phyloP scores from a whole-genome alignment of 73 alveolate genomes.

The Paraurostyla sp. region DNA sequence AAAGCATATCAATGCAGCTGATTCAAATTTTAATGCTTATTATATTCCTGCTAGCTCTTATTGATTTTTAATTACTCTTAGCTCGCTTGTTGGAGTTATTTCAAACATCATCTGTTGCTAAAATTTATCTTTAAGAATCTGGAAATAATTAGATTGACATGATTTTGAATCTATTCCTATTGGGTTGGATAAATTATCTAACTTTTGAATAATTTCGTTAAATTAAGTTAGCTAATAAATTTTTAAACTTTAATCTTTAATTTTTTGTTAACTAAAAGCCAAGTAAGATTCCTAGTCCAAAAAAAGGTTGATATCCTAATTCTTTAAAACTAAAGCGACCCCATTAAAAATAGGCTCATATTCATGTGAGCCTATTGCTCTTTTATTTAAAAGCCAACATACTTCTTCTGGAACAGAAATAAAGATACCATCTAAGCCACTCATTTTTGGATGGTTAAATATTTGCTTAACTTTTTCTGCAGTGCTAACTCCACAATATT shows the following conservation, averaged over 20 bases:
- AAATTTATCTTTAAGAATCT: not conserved
- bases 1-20: slow-evolving; percentile 68
- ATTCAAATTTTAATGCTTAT: slow-evolving; percentile 65
- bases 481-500: slow-evolving; percentile 7
- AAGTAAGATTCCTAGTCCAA: slow-evolving; percentile 44
- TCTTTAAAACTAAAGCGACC: slow-evolving; percentile 6
- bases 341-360: slow-evolving; percentile 64
- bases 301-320: not conserved
- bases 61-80: slow-evolving; percentile 67
- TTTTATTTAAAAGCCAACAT: slow-evolving; percentile 78
- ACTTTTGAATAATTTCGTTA: not conserved
- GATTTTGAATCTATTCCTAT: slow-evolving; percentile 56
- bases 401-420: slow-evolving; percentile 76
- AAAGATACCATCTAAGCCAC: slow-evolving; percentile 40
- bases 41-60: slow-evolving; percentile 61
- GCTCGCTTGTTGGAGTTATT: slow-evolving; percentile 1
- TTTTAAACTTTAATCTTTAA: slow-evolving; percentile 43
- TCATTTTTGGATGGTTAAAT: slow-evolving; percentile 8
- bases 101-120: not conserved
- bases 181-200: not conserved
- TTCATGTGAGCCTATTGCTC: slow-evolving; percentile 72
- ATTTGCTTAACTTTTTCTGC: not conserved
- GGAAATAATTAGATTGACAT: slow-evolving; percentile 33
- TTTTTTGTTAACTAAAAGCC: slow-evolving; percentile 37
- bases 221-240: slow-evolving; percentile 19